Conservation (phyloP, 1,284 basidiomycete genomes). For the Cryptococcus sp. region DNA sequence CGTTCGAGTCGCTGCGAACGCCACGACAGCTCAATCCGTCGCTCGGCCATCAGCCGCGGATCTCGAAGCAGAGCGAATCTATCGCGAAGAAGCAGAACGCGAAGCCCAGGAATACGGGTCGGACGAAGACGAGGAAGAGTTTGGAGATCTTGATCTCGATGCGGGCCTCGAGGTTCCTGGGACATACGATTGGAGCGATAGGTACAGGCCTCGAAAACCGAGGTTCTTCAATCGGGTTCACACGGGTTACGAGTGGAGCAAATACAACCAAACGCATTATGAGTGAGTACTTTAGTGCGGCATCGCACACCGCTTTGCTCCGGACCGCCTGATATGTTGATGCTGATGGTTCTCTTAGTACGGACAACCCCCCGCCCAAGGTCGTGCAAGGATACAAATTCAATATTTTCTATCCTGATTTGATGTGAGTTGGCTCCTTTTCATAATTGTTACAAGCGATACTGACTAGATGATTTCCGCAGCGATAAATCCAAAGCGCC, state of each 20-base stretch:
- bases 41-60: conserved; percentile 68
- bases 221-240: conserved; percentile 99
- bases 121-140: conserved; percentile 66
- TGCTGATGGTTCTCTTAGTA: conserved; percentile 40
- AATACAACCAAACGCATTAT: conserved; percentile 98
- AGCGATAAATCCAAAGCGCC: conserved; percentile 92
- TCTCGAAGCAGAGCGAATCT: conserved; percentile 78
- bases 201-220: conserved; percentile 97
- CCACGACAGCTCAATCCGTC: conserved; percentile 46
- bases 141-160: conserved; percentile 70
- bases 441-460: neutral
- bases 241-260: conserved; percentile 99
- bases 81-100: conserved; percentile 61
- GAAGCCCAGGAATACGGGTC: conserved; percentile 40
- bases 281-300: conserved; percentile 64
- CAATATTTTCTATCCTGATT: conserved; percentile 55
- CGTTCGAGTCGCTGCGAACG: conserved; percentile 21
- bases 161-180: conserved; percentile 57
- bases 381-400: conserved; percentile 98
- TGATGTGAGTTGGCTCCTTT: conserved; percentile 38
- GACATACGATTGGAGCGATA: conserved; percentile 97
- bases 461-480: neutral
- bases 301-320: neutral
- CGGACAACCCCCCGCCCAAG: conserved; percentile 95
- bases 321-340: neutral